Evolutionary conservation across 2,329 filamentous ascomycete genomes (phyloP), one percentile per base, ranked within the genome.

Genomic region (Penicillium sp.): DNA sequence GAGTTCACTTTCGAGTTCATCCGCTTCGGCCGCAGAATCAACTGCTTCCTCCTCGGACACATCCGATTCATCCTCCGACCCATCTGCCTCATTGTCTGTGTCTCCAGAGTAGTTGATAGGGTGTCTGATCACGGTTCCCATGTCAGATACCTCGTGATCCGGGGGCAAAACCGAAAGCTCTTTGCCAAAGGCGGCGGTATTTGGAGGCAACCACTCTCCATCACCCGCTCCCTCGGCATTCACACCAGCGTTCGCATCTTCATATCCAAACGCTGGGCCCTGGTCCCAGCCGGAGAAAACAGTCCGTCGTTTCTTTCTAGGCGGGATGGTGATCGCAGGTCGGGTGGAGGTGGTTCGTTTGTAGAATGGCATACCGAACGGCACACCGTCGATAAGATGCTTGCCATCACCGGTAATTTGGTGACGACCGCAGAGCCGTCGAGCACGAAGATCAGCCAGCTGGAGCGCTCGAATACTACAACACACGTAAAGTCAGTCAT

Each of bases 351-450:
- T 82, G 1, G 79, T 72, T 69, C 79, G 73, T 63, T 85, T 86
- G 9, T 94, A 79, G 72, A 88, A 88, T 0, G 90, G 88, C 62
- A 89, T 86, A 2, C 94, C 93, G 74, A 94, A 97, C 0, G 92
- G 86, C 22, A 97, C 82, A 3, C 94, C 93, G 74, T 98, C 94
- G 12, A 95, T 84, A 6, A 97, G 83, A 73, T 93, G 93, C 67
- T 84, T 89, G 4, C 94, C 93, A 75, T 92, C 90, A 1, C 80
- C 71, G 0, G 90, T 88, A 57, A 97, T 96, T 76, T 97, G 93
- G 66, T 90, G 83, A 53, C 94, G 87, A 28, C 94, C 93, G 60
- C 87, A 89, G 12, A 96, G 79, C 58, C 87, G 86, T 67, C 93
- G 85, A 53, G 88, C 85, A 70, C 88, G 87, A 9, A 95, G 78